Base-by-base conservation (phyloP, 371 early-diverging fungal species). In the Apophysomyces trapeziformis region DNA sequence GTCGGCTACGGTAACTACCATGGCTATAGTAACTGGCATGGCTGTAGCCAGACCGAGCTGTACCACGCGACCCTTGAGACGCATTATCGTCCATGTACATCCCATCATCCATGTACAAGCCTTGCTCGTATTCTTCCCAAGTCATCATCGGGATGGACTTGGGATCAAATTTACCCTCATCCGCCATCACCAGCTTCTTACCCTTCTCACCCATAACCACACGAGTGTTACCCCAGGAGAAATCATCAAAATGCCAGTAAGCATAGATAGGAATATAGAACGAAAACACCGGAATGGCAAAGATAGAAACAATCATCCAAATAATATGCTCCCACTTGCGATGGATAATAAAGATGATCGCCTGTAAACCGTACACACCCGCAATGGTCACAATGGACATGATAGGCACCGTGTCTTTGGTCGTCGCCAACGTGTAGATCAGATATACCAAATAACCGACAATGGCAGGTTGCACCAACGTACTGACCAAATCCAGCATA, bases 191-290 rank as follows among this genome's bases (percentile, higher is more conserved):
- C 59, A 80, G 67, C 65, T 81, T 83, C 57, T 80, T 82, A 8
- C 80, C 83, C 13, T 75, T 78, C 56, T 89, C 91, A 44, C 91
- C 95, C 26, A 90, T 72, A 14, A 93, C 92, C 35, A 90, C 78
- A 69, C 94, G 83, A 4, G 94, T 94, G 66, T 94, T 90, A 62
- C 93, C 93, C 93, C 93, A 94, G 0, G 86, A 85, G 68, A 94
- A 93, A 72, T 94, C 92, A 67, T 94, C 93, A 72, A 94, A 93
- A 68, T 92, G 92, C 94, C 94, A 94, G 76, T 90, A 94, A 1
- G 92, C 81, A 65, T 94, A 94, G 14, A 90, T 72, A 0, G 83
- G 88, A 26, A 88, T 80, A 7, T 74, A 71, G 63, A 87, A 81
- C 12, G 82, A 77, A 61, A 85, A 89, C 0, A 89, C 75, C 1